Conservation (phyloP, 371 early-diverging fungal genomes). For the Syncephalastrum racemosum region DNA sequence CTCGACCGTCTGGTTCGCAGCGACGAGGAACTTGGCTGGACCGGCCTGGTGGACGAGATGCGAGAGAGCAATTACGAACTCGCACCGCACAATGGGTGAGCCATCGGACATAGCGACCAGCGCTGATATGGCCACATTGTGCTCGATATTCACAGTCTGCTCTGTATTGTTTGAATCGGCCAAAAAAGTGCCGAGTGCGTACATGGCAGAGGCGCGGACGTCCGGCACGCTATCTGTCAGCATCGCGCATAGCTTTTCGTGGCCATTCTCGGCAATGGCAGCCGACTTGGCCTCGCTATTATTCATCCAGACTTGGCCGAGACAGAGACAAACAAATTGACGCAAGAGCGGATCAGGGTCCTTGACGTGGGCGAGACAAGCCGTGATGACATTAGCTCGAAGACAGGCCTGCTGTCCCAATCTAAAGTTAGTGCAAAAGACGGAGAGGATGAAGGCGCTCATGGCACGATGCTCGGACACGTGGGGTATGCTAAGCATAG, state of each 20-base stretch:
- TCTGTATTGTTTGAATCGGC: constrained; percentile 74
- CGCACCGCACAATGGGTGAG: constrained; percentile 80
- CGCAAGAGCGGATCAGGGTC: constrained; percentile 85
- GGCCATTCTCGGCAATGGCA: constrained; percentile 70
- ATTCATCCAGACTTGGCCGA: constrained; percentile 85
- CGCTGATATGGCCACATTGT: constrained; percentile 66
- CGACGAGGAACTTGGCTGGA: constrained; percentile 56
- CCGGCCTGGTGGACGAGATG: constrained; percentile 64
- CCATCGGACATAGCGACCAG: constrained; percentile 72
- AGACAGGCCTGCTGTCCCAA: constrained; percentile 86
- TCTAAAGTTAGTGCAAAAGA: constrained; percentile 82
- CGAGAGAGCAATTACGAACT: constrained; percentile 74
- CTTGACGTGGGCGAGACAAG: constrained; percentile 68
- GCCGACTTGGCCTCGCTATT: constrained; percentile 74
- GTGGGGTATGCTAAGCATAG: constrained; percentile 62
- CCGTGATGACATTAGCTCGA: constrained; percentile 64
- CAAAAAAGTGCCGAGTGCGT: constrained; percentile 78
- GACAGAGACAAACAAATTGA: constrained; percentile 88
- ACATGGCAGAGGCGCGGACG: constrained; percentile 83
- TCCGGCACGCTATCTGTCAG: constrained; percentile 77
- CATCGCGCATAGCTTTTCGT: constrained; percentile 63
- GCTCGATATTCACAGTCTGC: constrained; percentile 68
- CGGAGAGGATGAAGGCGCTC: constrained; percentile 90
- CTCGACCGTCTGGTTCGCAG: constrained; percentile 70
- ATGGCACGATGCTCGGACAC: constrained; percentile 89